Evolutionary conservation across 306 rosid genomes (phyloP).

Genomic region (Quercus rubra): DNA sequence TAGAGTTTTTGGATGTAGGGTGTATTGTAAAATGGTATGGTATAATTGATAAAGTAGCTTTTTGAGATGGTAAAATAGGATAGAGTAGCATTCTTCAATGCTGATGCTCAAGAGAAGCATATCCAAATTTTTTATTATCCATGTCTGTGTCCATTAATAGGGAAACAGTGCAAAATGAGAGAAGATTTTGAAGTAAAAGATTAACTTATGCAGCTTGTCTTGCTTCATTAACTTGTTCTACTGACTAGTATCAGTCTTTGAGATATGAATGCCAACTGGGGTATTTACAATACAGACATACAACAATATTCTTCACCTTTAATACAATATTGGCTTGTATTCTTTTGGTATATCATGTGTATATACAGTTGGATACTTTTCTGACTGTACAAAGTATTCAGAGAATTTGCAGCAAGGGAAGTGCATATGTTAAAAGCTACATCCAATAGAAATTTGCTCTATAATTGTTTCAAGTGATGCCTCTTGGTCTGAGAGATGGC

Average conservation of each 20-base stretch:
- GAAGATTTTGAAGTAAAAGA: background rate
- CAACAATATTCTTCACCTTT: slow-evolving; percentile 1
- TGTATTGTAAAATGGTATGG: too few species aligned
- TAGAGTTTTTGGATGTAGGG: too few species aligned
- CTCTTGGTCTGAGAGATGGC: background rate
- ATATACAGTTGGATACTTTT: slow-evolving; percentile 22
- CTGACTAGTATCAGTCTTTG: background rate
- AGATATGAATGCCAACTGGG: background rate
- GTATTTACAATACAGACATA: background rate
- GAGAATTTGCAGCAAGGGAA: background rate
- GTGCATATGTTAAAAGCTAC: background rate
- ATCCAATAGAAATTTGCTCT: background rate
- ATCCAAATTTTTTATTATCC: too few species aligned
- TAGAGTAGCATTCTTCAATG: too few species aligned
- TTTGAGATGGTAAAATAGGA: too few species aligned
- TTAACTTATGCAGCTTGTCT: background rate
- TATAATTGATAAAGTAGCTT: too few species aligned
- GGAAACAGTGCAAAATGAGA: slow-evolving; percentile 5
- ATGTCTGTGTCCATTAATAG: background rate
- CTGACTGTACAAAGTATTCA: slow-evolving; percentile 13
- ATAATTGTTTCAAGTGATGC: background rate
- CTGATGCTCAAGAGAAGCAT: too few species aligned
- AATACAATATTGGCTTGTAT: slow-evolving; percentile 11
- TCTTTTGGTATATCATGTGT: slow-evolving; percentile 17
- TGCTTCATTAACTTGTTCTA: background rate